Percentiles rank a stretch among this genome's conserved stretches.
Evolutionary conservation across 2,329 filamentous ascomycete species (phyloP).

Genomic region (Sporothrix brunneoviolacea): DNA sequence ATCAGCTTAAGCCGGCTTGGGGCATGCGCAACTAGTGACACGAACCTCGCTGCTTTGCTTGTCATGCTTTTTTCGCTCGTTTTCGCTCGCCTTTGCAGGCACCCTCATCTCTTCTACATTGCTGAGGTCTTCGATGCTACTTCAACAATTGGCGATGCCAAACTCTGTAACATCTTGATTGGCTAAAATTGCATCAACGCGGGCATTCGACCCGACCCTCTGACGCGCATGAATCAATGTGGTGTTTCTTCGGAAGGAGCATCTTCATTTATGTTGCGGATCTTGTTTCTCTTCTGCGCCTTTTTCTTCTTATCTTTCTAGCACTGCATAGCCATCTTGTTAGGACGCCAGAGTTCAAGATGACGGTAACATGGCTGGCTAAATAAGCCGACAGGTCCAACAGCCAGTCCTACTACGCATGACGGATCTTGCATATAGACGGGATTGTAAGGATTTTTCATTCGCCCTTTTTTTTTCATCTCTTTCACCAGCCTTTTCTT

Average conservation of each 20-base stretch:
- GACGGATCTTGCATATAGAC: constrained; percentile 17
- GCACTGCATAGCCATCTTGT: not conserved
- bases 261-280: not conserved
- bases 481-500: constrained; percentile 1
- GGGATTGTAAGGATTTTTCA: not conserved
- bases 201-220: constrained; percentile 2
- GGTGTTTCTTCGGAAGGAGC: not conserved
- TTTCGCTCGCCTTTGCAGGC: not conserved
- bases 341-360: not conserved
- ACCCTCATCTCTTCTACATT: too few species aligned
- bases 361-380: not conserved
- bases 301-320: constrained; percentile 4
- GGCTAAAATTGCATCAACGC: constrained; percentile 13
- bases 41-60: too few species aligned
- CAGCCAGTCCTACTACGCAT: not conserved
- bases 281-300: constrained; percentile 8
- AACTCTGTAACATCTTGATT: not conserved
- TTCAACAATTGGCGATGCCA: not conserved
- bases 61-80: not conserved
- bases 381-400: not conserved
- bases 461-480: not conserved
- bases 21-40: constrained; percentile 37
- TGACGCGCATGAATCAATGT: not conserved
- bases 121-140: too few species aligned
- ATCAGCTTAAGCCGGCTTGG: constrained; percentile 56